Base-by-base conservation (phyloP, 768 basidiomycete species). In the Mycena galopus region DNA sequence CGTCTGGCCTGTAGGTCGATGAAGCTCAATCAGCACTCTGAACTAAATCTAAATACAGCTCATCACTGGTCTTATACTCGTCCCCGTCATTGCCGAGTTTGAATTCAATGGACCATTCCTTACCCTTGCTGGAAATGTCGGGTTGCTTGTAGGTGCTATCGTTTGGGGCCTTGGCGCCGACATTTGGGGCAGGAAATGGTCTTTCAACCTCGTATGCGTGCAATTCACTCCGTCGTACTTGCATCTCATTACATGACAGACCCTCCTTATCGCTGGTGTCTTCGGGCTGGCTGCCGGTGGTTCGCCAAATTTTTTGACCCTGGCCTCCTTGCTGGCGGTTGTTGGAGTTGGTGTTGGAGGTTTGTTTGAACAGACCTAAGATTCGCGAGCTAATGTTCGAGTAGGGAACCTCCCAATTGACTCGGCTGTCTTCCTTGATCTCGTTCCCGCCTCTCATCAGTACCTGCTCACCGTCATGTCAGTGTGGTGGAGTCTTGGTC, bases 401-500 rank as follows among this genome's bases (percentile, higher is more conserved):
- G 14, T 23, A 81, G 81, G 81, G n/a, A 92, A 92, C 74, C 79
- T 94, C 10, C 93, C 93, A 0, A 93, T 94, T 0, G 93, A 94
- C 76, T 91, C 90, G 39, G 90, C 93, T 0, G 88, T 94, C 27
- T 94, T 94, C 80, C 85, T 94, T 91, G 92, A 94, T 75, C 93
- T 93, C 76, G 78, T 93, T 0, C 93, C 93, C 0, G 87, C 88
- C 3, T 88, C 89, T 1, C 92, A 94, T 72, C 94, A 94, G 76
- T 94, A 93, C 76, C 84, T 95, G 4, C 83, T 94, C 37, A 94
- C 93, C 0, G 82, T 94, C 17, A 85, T 94, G 21, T 93, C 93
- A 0, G 88, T 94, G 42, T 94, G 92, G 91, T 95, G 94, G 94
- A 91, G 92, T 7, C 84, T 94, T 37, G 93, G 93, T 3, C 93